Percentiles rank a stretch among this genome's conserved stretches.
Evolutionary conservation across 345 rosid genomes (phyloP).

Genomic region (Citrus hindsii): DNA sequence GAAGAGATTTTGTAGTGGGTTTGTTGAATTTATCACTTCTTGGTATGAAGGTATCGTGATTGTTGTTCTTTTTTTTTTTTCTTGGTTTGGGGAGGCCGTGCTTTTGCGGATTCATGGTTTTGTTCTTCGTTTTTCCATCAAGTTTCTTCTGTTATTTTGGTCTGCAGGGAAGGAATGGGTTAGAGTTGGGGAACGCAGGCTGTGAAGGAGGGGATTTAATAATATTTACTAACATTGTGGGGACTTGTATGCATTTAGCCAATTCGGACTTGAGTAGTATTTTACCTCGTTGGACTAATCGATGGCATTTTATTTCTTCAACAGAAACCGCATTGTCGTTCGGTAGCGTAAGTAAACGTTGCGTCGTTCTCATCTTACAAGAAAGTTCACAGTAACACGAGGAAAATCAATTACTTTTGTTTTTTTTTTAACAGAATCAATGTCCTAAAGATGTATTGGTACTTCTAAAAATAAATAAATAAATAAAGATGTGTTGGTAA

Average conservation of each 20-base stretch:
- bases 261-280: background rate
- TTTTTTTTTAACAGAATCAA: too few species aligned
- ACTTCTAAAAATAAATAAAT: too few species aligned
- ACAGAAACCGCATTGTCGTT: too few species aligned
- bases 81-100: slow-evolving; percentile 8
- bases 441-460: too few species aligned
- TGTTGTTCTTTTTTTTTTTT: slow-evolving; percentile 36
- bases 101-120: slow-evolving; percentile 1
- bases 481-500: too few species aligned
- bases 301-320: too few species aligned
- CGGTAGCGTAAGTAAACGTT: too few species aligned
- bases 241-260: background rate
- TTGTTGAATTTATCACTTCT: slow-evolving; percentile 56
- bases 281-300: background rate
- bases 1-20: slow-evolving; percentile 59
- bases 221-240: background rate
- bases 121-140: slow-evolving; percentile 36
- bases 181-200: background rate
- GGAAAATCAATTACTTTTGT: too few species aligned
- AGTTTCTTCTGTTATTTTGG: background rate
- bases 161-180: background rate
- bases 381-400: too few species aligned
- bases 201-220: background rate
- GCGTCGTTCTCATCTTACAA: too few species aligned
- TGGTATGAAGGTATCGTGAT: slow-evolving; percentile 78